A percentile compares a stretch with the other conserved stretches of the same genome.
Conservation (phyloP, 352 stramenopile species). For the Pythium aristosporum region DNA sequence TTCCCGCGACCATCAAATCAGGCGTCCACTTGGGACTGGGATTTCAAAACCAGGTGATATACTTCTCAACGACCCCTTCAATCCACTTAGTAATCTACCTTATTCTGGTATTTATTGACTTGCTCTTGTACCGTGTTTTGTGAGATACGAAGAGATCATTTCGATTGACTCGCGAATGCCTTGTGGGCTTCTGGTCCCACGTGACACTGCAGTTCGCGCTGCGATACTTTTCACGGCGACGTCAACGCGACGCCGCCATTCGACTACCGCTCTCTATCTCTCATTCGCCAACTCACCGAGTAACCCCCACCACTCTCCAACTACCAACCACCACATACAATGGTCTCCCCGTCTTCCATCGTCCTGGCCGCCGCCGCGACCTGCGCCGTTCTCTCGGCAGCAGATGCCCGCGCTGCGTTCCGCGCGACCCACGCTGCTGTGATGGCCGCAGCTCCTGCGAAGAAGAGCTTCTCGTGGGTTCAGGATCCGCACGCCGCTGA, state of each 20-base stretch:
- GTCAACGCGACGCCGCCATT: neutral
- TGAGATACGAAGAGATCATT: neutral
- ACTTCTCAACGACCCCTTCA: neutral
- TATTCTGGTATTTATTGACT: neutral
- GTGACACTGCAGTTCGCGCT: neutral
- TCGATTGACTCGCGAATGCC: neutral
- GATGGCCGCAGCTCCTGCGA: neutral
- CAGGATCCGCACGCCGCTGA: slow-evolving; percentile 42
- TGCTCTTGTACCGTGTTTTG: neutral
- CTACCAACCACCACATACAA: neutral
- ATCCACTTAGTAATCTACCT: neutral
- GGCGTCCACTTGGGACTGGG: neutral
- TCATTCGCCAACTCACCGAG: slow-evolving; percentile 18
- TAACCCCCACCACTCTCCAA: neutral
- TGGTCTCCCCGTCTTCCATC: slow-evolving; percentile 2
- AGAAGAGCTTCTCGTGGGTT: slow-evolving; percentile 40
- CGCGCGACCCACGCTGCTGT: neutral
- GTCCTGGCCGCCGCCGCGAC: neutral
- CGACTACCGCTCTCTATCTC: neutral
- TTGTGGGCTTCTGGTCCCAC: neutral
- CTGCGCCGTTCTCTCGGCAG: neutral
- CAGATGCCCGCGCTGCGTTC: slow-evolving; percentile 10
- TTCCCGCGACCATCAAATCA: neutral
- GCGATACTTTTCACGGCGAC: neutral
- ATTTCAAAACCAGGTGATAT: slow-evolving; percentile 5